Evolutionary conservation across 164 flowering plant genomes (phyloP), one percentile per base, ranked within the genome.

Genomic region (Liriodendron chinense): DNA sequence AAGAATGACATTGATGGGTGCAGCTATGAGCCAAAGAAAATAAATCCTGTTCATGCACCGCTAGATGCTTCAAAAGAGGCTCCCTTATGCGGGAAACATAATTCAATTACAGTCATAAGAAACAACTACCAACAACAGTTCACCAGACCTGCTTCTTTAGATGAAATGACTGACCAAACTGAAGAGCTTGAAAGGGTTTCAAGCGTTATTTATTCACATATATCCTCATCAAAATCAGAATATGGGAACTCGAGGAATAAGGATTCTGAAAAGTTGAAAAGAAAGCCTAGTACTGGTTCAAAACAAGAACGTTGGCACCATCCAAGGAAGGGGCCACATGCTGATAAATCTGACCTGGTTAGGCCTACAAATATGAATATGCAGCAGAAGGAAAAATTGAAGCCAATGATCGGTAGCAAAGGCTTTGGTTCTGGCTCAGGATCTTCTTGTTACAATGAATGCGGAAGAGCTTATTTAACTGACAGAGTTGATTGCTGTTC

Each of bases 251-350:
- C 63, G 26, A 81, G 82, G 68, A 65, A 64, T 14, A 84, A 78
- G 65, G 73, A 34, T 65, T 74, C 80, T 68, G 75, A 79, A 73
- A 85, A 75, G 72, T 61, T 68, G 76, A 84, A 80, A 74, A 79
- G 74, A 65, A 84, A 78, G 62, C 74, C 28, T 47, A 65, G 70
- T 76, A 23, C 63, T 16, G 82, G 77, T 50, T 73, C 78, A 47
- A 83, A 83, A 74, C 80, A 78, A 76, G 82, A 81, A 53, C 47
- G 25, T 70, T 78, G 53, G 69, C 73, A 47, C 72, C 26, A 70
- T 73, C 70, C 80, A 48, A 80, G 75, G 74, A 85, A 77, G 72
- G 82, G 79, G 18, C 69, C 73, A 78, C 74, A 64, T 76, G 56
- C 74, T 78, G 64, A 50, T 34, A 85, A 74, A 62, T 74, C 61